phyloP scores from a whole-genome alignment of 768 basidiomycete genomes.

The Leccinum broughii region DNA sequence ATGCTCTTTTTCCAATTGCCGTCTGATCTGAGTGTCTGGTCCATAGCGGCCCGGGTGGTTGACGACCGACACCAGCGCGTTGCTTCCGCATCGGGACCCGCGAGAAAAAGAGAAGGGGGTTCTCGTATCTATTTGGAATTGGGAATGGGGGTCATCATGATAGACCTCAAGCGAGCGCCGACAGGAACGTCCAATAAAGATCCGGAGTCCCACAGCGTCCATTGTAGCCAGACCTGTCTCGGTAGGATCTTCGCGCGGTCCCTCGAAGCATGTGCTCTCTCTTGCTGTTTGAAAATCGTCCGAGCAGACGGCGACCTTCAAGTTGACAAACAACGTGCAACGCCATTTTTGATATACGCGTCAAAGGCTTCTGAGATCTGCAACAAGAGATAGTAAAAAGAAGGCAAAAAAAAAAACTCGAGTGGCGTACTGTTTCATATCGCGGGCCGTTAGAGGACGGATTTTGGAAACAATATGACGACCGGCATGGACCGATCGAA shows the following conservation, averaged over 20 bases:
- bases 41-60: background rate
- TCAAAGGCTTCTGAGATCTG: background rate
- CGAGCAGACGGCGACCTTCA: background rate
- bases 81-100: background rate
- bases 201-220: background rate
- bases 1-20: background rate
- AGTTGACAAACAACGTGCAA: background rate
- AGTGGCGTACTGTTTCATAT: background rate
- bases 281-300: background rate
- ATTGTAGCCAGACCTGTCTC: background rate
- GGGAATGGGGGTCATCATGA: background rate
- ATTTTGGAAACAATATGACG: background rate
- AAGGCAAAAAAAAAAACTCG: background rate
- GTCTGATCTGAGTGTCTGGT: background rate
- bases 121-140: background rate
- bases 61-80: background rate
- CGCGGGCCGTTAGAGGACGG: background rate
- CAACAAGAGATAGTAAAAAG: background rate
- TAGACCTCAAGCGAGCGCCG: background rate
- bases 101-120: background rate
- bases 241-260: background rate
- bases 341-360: background rate
- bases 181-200: background rate
- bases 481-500: conserved; percentile 1
- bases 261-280: background rate